Evolutionary conservation across 129 eudicot species (phyloP).

Genomic region (Apium graveolens): DNA sequence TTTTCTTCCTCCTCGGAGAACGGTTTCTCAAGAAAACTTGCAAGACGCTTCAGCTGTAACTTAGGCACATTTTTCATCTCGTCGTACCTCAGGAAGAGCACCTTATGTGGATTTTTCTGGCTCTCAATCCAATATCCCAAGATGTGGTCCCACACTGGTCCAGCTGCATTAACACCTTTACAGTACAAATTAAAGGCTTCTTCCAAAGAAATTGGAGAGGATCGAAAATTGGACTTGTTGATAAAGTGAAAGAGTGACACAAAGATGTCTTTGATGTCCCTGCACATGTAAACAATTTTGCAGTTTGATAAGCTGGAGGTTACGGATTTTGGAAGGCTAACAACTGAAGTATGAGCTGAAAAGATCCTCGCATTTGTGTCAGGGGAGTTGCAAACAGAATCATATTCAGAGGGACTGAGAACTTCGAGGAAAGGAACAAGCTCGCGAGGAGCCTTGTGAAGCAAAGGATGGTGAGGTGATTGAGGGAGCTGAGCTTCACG

Average conservation of each 20-base stretch:
- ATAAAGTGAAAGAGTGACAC: neutral
- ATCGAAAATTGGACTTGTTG: too few relatives aligned
- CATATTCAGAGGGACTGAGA: too few relatives aligned
- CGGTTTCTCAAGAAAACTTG: slow-evolving; percentile 22
- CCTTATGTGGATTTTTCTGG: neutral
- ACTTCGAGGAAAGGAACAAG: too few relatives aligned
- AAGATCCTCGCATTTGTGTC: too few relatives aligned
- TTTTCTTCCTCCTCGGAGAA: slow-evolving; percentile 12
- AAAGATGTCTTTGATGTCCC: neutral
- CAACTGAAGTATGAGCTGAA: neutral
- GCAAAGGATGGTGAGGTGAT: too few relatives aligned
- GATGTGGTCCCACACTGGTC: neutral
- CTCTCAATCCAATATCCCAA: neutral
- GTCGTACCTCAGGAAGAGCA: neutral
- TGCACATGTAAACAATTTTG: neutral
- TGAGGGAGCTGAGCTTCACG: too few relatives aligned
- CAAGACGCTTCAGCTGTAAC: slow-evolving; percentile 15
- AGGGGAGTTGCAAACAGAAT: too few relatives aligned
- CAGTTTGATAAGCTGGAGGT: neutral
- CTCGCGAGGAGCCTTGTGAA: too few relatives aligned
- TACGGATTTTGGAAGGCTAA: neutral
- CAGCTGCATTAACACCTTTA: neutral
- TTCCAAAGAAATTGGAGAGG: neutral
- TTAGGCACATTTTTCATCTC: slow-evolving; percentile 8
- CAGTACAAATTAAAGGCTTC: neutral